phyloP scores from a whole-genome alignment of 306 rosid species.

The Cucurbita pepo region DNA sequence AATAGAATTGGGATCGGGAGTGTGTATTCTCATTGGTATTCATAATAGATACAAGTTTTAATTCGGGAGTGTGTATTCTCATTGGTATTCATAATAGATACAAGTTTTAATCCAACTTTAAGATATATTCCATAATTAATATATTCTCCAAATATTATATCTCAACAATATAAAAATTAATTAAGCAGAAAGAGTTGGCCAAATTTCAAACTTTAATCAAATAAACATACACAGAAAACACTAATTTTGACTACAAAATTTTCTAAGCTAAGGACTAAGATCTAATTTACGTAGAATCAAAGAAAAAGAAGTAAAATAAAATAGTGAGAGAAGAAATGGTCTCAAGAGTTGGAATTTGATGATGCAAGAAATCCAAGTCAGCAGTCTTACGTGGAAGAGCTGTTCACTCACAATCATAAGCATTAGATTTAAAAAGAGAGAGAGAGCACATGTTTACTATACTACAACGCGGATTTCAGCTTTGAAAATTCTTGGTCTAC shows the following conservation, averaged over 20 bases:
- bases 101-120: too few species aligned
- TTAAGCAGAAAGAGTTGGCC: background rate
- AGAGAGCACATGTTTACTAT: background rate
- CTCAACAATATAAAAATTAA: too few species aligned
- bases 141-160: too few species aligned
- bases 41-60: too few species aligned
- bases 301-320: background rate
- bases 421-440: background rate
- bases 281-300: background rate
- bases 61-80: too few species aligned
- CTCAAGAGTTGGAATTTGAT: background rate
- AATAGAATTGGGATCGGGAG: too few species aligned
- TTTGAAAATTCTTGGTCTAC: slow-evolving; percentile 8
- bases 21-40: too few species aligned
- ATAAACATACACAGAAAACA: background rate
- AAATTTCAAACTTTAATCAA: background rate
- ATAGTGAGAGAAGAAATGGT: background rate
- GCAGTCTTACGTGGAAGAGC: background rate
- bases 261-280: background rate
- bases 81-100: too few species aligned
- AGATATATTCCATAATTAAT: too few species aligned
- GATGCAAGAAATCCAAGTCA: background rate
- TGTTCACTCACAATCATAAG: slow-evolving; percentile 1
- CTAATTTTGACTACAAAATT: background rate
- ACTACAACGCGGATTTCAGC: slow-evolving; percentile 2